Percentiles rank a stretch among this genome's conserved stretches.
These are phyloP conservation scores for Ammopiptanthus mongolicus DNA, from an alignment of 306 rosid genomes.

Conservation along the genomic window DNA sequence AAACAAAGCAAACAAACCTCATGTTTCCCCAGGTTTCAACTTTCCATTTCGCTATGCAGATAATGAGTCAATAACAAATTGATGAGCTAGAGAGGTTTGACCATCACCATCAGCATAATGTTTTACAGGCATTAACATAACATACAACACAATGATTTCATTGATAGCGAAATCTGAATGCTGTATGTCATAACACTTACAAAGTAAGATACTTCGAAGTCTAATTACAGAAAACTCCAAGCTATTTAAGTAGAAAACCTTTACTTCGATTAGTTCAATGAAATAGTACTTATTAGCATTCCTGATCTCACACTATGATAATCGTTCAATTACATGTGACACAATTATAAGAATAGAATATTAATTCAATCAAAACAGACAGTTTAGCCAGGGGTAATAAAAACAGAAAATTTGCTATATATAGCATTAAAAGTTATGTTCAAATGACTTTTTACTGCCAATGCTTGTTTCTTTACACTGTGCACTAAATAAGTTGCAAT, in stretches of 20 bases:
- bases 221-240: neutral
- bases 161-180: no score
- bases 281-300: neutral
- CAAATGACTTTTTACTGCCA: neutral
- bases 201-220: neutral
- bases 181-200: neutral
- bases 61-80: no score
- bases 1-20: no score
- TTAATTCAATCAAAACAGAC: neutral
- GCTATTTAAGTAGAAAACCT: neutral
- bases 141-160: no score
- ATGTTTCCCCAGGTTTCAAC: no score
- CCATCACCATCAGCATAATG: no score
- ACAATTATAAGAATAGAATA: neutral
- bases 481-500: neutral
- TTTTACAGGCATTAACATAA: no score
- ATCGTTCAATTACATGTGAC: neutral
- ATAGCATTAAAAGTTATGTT: neutral
- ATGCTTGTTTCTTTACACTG: conserved; percentile 4
- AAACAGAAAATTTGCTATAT: neutral
- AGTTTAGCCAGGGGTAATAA: neutral
- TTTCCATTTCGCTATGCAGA: no score
- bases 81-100: no score
- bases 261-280: neutral
- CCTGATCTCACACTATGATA: neutral